Percentiles rank a stretch among this genome's conserved stretches.
Conservation (phyloP, 768 basidiomycete species). For the Dacryopinax spathularia region DNA sequence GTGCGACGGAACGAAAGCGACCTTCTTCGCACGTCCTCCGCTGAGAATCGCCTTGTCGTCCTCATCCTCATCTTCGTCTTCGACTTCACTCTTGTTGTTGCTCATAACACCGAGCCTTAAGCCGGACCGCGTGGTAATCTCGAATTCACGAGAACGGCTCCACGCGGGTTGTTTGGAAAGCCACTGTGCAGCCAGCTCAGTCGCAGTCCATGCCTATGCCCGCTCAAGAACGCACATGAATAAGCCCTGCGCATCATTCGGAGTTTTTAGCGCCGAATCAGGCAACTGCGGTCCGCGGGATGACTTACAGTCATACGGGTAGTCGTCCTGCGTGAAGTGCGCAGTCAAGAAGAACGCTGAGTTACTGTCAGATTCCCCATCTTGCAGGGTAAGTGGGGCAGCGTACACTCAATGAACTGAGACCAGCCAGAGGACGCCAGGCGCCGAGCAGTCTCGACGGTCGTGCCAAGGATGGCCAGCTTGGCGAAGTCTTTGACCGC, state of each 20-base stretch:
- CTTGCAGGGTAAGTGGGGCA: neutral
- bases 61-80: neutral
- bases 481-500: slow-evolving; percentile 1
- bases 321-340: neutral
- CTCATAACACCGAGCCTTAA: neutral
- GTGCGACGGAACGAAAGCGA: neutral
- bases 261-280: neutral
- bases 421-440: neutral
- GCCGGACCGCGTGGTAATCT: neutral
- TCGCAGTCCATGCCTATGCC: no score
- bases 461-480: slow-evolving; percentile 1
- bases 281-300: no score
- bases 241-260: neutral
- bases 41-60: slow-evolving; percentile 1
- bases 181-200: neutral
- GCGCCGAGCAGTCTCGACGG: neutral
- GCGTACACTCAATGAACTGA: neutral
- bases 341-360: neutral
- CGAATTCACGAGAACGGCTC: neutral
- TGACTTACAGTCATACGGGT: slow-evolving; percentile 4
- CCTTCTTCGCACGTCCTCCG: slow-evolving; percentile 2
- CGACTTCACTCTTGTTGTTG: neutral
- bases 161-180: neutral
- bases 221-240: neutral
- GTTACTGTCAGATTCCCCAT: neutral